Base-by-base conservation (phyloP, 2,329 filamentous ascomycete species). In the Claviceps sp. region DNA sequence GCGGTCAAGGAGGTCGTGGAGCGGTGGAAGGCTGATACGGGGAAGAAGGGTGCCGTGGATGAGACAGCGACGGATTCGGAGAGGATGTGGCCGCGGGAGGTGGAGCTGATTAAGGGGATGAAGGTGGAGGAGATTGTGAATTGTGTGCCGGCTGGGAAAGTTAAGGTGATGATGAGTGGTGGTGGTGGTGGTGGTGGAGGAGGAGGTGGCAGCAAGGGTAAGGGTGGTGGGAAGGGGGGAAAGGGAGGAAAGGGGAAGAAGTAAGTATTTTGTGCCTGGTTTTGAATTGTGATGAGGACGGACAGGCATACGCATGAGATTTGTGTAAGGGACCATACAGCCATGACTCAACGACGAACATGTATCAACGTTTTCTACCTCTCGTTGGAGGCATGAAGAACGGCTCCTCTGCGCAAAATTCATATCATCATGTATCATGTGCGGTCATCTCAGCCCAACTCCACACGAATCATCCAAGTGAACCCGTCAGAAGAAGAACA, bases 1-100 rank as follows among this genome's bases (percentile, higher is more conserved):
- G 90, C 89, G 0, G 82, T 95, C 47, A 88, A 87, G 64, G 91
- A 97, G 67, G 84, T 97, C 36, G 68, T 97, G n/a, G 81, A 83
- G 47, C 78, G 79, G 54, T 96, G 91, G 90, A 77, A 84, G 57
- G 67, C 74, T 20, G 88, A 82, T 48, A 78, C 81, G 6, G 66
- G 62, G 8, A 75, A 71, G 62, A 82, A 78, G 62, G 74, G 74
- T 5, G 76, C 76, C 23, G 64, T 85, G 1, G 83, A 87, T 61
- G 80, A 84, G 62, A 68, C 70, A 52, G 71, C 73, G 39, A 66
- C 69, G 50, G 83, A 85, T 60, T 74, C 73, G 11, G 88, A 95
- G 71, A 79, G 78, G 61, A 86, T 95, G 66, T 93, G 88, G 81
- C 87, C 86, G 0, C 72, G 82, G 16, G 93, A 97, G 67, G 78